Evolutionary conservation across 2,329 filamentous ascomycete species (phyloP), one percentile per base, ranked within the genome.

Genomic region (Orbilia javanica): DNA sequence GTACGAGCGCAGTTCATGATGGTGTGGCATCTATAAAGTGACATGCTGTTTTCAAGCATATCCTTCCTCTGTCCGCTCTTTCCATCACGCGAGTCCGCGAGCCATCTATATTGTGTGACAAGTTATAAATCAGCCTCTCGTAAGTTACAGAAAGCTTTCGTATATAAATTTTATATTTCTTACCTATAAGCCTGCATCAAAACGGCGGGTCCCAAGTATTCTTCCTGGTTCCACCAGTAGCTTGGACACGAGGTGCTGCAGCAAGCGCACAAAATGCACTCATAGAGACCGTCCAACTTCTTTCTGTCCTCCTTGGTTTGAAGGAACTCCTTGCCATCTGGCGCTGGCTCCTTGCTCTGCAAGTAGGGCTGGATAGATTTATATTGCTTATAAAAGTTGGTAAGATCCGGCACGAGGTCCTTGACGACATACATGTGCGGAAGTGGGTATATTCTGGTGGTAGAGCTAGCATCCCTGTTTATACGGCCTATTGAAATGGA

Each of bases 351-450:
- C 80, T 94, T 91, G 83, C 94, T 90, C 88, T 98, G 96, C 67
- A 99, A 90, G 85, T 97, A 99, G 50, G 96, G 96, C 90, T 98
- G 97, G 87, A 99, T 97, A 15, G 94, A 97, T 87, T 97, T 97
- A 90, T 99, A 99, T 88, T 99, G 96, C 89, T 98, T 98, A 90
- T 99, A 99, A 88, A 99, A 98, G 84, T 96, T 92, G 80, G 96
- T 99, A 87, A 99, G 88, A 84, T 99, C 96, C 76, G 96, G 95
- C 36, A 99, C 96, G 80, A 99, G 90, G 85, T 99, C 96, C 90
- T 98, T 99, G 87, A 99, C 94, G 82, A 99, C 93, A 86, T 97
- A 99, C 85, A 94, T 97, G 87, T 99, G 96, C 82, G 96, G 96
- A 81, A 99, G 89, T 79, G 96, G 96, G 88, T 99, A 99, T 86